phyloP scores from a whole-genome alignment of 148 eudicot genomes.

The Euryodendron excelsum region DNA sequence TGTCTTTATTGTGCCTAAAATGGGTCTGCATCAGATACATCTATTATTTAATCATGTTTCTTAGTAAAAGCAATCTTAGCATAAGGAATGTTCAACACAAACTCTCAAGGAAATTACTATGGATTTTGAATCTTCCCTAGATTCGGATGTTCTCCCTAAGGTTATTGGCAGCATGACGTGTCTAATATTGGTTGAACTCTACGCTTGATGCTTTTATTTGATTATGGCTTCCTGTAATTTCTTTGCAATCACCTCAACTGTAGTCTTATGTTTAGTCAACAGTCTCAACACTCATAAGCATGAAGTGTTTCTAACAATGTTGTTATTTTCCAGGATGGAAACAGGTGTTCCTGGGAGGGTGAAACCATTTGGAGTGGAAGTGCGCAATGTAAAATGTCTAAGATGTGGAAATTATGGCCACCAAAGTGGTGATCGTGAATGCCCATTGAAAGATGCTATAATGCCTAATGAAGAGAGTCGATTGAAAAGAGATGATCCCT shows the following conservation, averaged over 20 bases:
- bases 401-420: slow-evolving; percentile 92
- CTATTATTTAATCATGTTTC: no score
- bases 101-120: neutral
- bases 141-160: neutral
- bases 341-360: slow-evolving; percentile 84
- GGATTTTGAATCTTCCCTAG: neutral
- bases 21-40: no score
- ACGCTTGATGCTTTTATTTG: slow-evolving; percentile 1
- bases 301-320: neutral
- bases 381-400: slow-evolving; percentile 95
- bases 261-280: neutral
- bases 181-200: slow-evolving; percentile 1
- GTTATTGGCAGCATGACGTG: neutral
- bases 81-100: neutral
- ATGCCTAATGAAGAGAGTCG: slow-evolving; percentile 98
- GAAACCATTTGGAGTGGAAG: slow-evolving; percentile 89
- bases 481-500: slow-evolving; percentile 91
- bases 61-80: no score
- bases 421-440: slow-evolving; percentile 99
- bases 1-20: no score
- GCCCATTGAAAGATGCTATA: slow-evolving; percentile 87
- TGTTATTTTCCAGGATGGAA: slow-evolving; percentile 60
- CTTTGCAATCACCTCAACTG: neutral
- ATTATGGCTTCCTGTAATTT: neutral
- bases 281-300: neutral